A percentile compares a stretch with the other conserved stretches of the same genome.
Conservation (phyloP, 1,139 yeast species). For the Meyerozyma athensensis region DNA sequence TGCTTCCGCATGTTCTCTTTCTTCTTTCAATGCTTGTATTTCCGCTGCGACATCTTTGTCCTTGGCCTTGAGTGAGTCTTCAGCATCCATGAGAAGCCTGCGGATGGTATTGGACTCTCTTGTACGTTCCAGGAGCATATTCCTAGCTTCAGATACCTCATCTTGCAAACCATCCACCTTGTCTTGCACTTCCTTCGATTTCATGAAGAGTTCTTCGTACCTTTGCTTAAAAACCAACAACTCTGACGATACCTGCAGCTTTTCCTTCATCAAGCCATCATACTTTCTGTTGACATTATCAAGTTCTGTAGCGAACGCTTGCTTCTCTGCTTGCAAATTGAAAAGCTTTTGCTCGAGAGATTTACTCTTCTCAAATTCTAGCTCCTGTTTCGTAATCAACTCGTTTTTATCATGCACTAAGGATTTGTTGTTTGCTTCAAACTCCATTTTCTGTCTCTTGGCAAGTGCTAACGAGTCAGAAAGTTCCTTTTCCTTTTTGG, state of each 20-base stretch:
- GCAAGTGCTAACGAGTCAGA: conserved; percentile 38
- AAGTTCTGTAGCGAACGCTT: conserved; percentile 44
- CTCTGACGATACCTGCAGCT: conserved; percentile 47
- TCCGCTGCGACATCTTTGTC: conserved; percentile 30
- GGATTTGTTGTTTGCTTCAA: conserved; percentile 31
- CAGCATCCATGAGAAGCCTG: conserved; percentile 62
- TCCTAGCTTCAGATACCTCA: conserved; percentile 70
- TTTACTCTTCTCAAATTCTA: conserved; percentile 31
- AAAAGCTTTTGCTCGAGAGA: conserved; percentile 24
- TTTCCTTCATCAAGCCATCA: conserved; percentile 44
- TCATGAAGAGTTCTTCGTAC: conserved; percentile 70
- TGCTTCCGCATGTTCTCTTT: conserved; percentile 53
- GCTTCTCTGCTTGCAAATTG: conserved; percentile 48
- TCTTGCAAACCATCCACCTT: conserved; percentile 70
- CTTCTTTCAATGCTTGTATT: conserved; percentile 42
- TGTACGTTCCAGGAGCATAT: conserved; percentile 70
- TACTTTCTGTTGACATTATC: conserved; percentile 49
- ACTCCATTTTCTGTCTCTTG: conserved; percentile 38
- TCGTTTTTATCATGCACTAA: conserved; percentile 35
- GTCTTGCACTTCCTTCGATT: conserved; percentile 58
- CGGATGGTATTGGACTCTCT: conserved; percentile 75
- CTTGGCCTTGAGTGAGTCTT: conserved; percentile 50
- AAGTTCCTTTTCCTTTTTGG: conserved; percentile 32
- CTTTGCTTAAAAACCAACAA: conserved; percentile 62
- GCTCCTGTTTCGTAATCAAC: conserved; percentile 36